phyloP scores from a whole-genome alignment of 305 asterid genomes.

The Plantago coronopus region DNA sequence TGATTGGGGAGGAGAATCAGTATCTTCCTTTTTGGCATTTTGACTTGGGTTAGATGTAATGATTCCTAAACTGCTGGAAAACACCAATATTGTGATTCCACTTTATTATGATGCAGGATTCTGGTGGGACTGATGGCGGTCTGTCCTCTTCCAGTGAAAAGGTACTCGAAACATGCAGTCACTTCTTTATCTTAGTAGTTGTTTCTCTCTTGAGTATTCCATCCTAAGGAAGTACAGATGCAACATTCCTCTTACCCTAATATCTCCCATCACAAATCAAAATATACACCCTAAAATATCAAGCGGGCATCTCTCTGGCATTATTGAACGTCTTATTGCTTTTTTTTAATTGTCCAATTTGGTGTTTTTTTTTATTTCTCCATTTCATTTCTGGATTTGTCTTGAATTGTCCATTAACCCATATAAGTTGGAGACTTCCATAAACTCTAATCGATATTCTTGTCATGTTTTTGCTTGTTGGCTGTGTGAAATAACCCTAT shows the following conservation, averaged over 20 bases:
- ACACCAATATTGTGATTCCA: too few relatives aligned
- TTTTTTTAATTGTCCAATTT: too few relatives aligned
- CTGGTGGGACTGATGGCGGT: conserved; percentile 44
- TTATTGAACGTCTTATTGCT: too few relatives aligned
- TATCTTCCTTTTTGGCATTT: conserved; percentile 6
- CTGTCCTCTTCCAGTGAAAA: conserved; percentile 39
- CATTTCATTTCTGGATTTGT: not conserved
- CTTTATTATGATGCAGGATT: conserved; percentile 35
- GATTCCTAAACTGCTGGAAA: not conserved
- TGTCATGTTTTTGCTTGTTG: conserved; percentile 9
- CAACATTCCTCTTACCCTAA: not conserved
- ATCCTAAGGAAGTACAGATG: not conserved
- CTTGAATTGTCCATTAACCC: not conserved
- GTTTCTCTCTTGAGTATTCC: not conserved
- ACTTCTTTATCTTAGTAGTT: not conserved
- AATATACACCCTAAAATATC: not conserved
- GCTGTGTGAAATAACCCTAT: conserved; percentile 12
- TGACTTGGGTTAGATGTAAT: conserved; percentile 3
- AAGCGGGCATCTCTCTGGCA: conserved; percentile 5
- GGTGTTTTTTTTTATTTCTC: too few relatives aligned
- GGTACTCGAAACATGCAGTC: conserved; percentile 30
- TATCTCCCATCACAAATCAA: not conserved
- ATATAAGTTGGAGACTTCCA: too few relatives aligned
- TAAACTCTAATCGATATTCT: not conserved
- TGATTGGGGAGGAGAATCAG: conserved; percentile 7